A percentile compares a stretch with the other conserved stretches of the same genome.
Conservation (phyloP, 371 early-diverging fungal species). For the Mucor saturninus region DNA sequence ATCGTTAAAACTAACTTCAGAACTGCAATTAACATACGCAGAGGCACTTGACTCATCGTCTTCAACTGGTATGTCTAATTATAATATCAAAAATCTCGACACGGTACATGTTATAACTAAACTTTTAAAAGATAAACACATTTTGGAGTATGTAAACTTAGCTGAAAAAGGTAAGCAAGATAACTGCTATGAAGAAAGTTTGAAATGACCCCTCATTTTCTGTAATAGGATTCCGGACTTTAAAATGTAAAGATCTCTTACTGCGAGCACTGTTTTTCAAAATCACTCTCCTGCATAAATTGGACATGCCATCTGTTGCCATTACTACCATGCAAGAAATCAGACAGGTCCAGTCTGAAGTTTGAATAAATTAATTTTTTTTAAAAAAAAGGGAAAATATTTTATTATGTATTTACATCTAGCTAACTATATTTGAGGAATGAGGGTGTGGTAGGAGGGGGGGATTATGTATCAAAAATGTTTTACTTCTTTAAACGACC, state of each 20-base stretch:
- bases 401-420: slow-evolving; percentile 11
- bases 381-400: background rate
- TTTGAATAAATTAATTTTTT: background rate
- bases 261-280: background rate
- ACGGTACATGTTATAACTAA: no score
- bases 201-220: background rate
- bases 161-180: slow-evolving; percentile 12
- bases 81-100: background rate
- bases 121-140: background rate
- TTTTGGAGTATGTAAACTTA: slow-evolving; percentile 11
- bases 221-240: slow-evolving; percentile 6
- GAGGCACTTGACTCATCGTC: slow-evolving; percentile 2
- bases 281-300: background rate
- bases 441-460: background rate
- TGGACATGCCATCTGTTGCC: no score
- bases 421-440: slow-evolving; percentile 8
- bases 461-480: slow-evolving; percentile 3
- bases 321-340: background rate
- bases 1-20: slow-evolving; percentile 20
- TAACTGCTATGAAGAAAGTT: background rate
- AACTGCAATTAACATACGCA: slow-evolving; percentile 28
- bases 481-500: slow-evolving; percentile 50
- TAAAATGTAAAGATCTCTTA: slow-evolving; percentile 2
- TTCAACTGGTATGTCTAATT: background rate
- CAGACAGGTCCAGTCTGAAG: background rate